Evolutionary conservation across 257 asterid genomes (phyloP), one percentile per base, ranked within the genome.

Genomic region (Primulina huaijiensis): DNA sequence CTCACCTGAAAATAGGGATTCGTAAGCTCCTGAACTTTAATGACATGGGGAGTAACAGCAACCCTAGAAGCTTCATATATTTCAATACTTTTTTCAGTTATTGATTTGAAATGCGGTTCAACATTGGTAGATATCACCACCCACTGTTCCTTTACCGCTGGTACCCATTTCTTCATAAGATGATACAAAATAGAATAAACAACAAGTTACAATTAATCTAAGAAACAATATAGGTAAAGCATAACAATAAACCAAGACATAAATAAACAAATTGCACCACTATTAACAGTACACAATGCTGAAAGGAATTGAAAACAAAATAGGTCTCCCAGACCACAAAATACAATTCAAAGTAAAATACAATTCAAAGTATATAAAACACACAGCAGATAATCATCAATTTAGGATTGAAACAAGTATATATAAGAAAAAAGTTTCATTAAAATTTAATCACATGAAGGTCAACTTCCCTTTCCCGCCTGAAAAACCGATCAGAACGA

Each of bases 1-100:
- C 65, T 71, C 73, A 90, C 99, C 91, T 83, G 99, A 74, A 74
- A 72, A 71, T 89, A 88, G 71, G 99, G 97, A 82, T 76, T 79
- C 34, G 86, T 86, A 33, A 87, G 74, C 80, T 90, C 96, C 82
- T 82, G 90, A 60, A 68, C 90, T 80, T 83, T 87, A 72, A 84
- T 61, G 70, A 89, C 57, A 77, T 85, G 96, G 31, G 96, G 97
- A 65, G 87, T 84, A 61, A 78, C 80, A 69, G 88, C 75, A 34
- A 75, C 70, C 82, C 76, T 90, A 27, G 93, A 85, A 35, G 81
- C 76, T 78, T 71, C 89, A 71, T 89, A 93, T 68, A 80, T 78
- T 85, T 87, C 96, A 62, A 84, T 67, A 53, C 88, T 72, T 77
- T 84, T 93, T 37, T 81, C 46, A 69, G 76, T 84, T 57, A 93